These are phyloP conservation scores for Kwoniella botswanensis DNA, from an alignment of 768 basidiomycete species.

Conservation along the genomic window DNA sequence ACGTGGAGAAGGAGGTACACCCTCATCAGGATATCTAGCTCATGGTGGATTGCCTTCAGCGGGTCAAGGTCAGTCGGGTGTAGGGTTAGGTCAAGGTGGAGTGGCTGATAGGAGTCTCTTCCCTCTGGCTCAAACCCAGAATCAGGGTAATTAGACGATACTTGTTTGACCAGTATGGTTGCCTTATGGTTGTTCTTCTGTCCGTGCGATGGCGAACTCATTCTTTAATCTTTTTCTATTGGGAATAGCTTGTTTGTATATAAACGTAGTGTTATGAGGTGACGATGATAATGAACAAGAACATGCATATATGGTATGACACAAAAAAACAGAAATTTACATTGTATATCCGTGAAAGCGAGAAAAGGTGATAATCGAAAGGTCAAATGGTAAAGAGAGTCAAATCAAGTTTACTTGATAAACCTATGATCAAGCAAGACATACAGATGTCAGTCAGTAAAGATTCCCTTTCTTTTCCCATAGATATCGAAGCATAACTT, in stretches of 20 bases:
- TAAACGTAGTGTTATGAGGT: background rate
- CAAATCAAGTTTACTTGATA: constrained; percentile 18
- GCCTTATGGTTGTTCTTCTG: background rate
- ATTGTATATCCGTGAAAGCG: background rate
- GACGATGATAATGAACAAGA: background rate
- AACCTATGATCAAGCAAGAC: constrained; percentile 11
- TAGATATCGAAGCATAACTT: background rate
- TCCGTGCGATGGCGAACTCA: no score
- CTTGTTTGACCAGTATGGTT: background rate
- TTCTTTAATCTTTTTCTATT: background rate
- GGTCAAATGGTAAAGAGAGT: background rate
- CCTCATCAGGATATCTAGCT: background rate
- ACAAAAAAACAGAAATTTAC: background rate
- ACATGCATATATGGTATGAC: constrained; percentile 5
- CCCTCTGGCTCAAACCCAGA: background rate
- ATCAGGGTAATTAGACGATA: background rate
- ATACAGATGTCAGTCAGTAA: background rate
- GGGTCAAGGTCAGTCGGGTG: background rate
- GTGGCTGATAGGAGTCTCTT: background rate
- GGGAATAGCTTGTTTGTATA: background rate
- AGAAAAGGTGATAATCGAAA: background rate
- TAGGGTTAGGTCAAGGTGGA: background rate
- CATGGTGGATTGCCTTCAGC: constrained; percentile 2
- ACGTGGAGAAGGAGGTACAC: background rate
- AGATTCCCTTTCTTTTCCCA: background rate